phyloP scores from a whole-genome alignment of 73 alveolate species.

The Uronychia setigera region DNA sequence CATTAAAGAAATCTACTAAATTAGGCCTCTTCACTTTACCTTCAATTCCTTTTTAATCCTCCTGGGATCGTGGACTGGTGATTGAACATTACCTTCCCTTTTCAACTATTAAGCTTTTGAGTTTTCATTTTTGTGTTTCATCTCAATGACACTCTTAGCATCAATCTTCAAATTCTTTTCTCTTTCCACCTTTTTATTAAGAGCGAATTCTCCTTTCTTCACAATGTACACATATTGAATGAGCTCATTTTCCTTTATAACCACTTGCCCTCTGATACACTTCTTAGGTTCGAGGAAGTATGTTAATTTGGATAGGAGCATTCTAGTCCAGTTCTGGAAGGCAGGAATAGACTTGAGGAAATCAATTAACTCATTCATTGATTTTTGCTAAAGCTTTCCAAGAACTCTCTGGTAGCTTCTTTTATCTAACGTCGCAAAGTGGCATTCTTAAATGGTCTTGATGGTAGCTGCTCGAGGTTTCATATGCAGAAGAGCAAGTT shows the following conservation, averaged over 20 bases:
- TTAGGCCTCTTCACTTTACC: neutral
- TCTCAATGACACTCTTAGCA: neutral
- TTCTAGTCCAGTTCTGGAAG: slow-evolving; percentile 57
- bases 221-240: slow-evolving; percentile 53
- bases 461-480: slow-evolving; percentile 36
- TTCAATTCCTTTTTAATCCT: neutral
- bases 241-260: slow-evolving; percentile 60
- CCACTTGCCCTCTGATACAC: slow-evolving; percentile 33
- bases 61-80: neutral
- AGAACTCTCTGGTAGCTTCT: neutral
- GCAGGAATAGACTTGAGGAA: slow-evolving; percentile 7
- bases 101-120: neutral
- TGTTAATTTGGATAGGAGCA: slow-evolving; percentile 40
- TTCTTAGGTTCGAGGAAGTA: slow-evolving; percentile 31
- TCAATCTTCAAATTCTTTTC: neutral
- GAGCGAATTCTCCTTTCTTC: slow-evolving; percentile 68
- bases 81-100: neutral
- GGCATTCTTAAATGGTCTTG: slow-evolving; percentile 10
- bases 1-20: neutral
- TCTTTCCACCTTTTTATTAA: slow-evolving; percentile 3
- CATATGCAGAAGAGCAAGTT: slow-evolving; percentile 26
- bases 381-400: neutral
- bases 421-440: slow-evolving; percentile 17
- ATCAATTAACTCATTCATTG: neutral
- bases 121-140: neutral